Percentiles rank a stretch among this genome's conserved stretches.
These are phyloP conservation scores for Musa beccarii DNA, from an alignment of 176 grass and related monocot genomes.

Conservation along the genomic window DNA sequence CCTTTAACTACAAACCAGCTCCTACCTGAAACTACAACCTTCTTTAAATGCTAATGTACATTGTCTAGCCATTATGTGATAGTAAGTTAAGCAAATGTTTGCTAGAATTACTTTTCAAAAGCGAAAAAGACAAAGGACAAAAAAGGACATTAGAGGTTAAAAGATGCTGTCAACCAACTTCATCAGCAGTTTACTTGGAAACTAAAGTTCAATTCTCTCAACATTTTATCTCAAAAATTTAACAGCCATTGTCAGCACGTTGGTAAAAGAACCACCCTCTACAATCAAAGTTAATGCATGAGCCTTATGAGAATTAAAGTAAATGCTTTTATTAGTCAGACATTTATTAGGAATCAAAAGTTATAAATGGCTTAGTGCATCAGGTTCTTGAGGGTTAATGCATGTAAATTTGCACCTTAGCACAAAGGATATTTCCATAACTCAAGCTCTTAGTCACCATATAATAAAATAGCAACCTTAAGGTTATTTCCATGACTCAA, in stretches of 20 bases:
- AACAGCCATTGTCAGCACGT: no score
- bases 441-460: not conserved
- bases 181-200: not conserved
- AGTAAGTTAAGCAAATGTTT: not conserved
- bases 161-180: not conserved
- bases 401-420: no score
- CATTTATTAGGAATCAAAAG: no score
- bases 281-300: no score
- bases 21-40: not conserved
- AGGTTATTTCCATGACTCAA: no score
- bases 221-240: no score
- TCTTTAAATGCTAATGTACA: not conserved
- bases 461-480: not conserved
- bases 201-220: not conserved
- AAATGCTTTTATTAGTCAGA: no score
- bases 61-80: not conserved
- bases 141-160: not conserved
- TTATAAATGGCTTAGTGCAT: no score
- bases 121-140: not conserved
- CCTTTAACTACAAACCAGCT: not conserved
- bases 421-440: no score
- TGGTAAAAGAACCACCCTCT: no score
- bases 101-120: not conserved
- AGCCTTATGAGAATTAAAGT: no score
- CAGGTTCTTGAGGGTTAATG: no score